Percentiles rank a stretch among this genome's conserved stretches.
Conservation (phyloP, 306 rosid genomes). For the Vicia sativa region DNA sequence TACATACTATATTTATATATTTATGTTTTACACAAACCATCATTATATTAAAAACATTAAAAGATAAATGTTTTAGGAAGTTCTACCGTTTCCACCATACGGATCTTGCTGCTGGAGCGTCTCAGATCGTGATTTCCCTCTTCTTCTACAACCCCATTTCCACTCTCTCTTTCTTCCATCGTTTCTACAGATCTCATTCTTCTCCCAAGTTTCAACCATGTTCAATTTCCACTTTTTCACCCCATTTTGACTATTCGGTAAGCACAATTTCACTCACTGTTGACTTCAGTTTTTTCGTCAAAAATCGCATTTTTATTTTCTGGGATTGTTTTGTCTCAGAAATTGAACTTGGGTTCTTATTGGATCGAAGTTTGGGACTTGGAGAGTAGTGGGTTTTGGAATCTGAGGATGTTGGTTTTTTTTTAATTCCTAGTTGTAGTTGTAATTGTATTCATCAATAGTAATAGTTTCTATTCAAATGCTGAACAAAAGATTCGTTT, state of each 20-base stretch:
- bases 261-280: constrained; percentile 37
- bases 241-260: constrained; percentile 62
- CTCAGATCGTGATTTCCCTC: constrained; percentile 59
- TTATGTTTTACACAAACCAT: too few relatives aligned
- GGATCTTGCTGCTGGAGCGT: constrained; percentile 56
- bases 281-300: constrained; percentile 15
- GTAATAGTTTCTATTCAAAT: constrained; percentile 28
- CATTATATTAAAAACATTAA: background rate
- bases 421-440: background rate
- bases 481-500: constrained; percentile 18
- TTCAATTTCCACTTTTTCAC: constrained; percentile 35
- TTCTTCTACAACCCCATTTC: constrained; percentile 24
- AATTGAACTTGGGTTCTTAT: constrained; percentile 31
- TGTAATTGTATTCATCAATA: background rate
- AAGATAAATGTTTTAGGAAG: constrained; percentile 17
- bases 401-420: constrained; percentile 23
- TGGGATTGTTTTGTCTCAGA: background rate
- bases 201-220: constrained; percentile 27
- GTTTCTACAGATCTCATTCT: constrained; percentile 51
- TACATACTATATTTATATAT: too few relatives aligned
- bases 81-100: constrained; percentile 42
- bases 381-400: constrained; percentile 32
- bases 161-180: background rate
- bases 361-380: constrained; percentile 3
- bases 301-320: constrained; percentile 33